Percentiles rank a stretch among this genome's conserved stretches.
Evolutionary conservation across 1,139 yeast species (phyloP).

Genomic region (Suzukiozyma palmioleophila): DNA sequence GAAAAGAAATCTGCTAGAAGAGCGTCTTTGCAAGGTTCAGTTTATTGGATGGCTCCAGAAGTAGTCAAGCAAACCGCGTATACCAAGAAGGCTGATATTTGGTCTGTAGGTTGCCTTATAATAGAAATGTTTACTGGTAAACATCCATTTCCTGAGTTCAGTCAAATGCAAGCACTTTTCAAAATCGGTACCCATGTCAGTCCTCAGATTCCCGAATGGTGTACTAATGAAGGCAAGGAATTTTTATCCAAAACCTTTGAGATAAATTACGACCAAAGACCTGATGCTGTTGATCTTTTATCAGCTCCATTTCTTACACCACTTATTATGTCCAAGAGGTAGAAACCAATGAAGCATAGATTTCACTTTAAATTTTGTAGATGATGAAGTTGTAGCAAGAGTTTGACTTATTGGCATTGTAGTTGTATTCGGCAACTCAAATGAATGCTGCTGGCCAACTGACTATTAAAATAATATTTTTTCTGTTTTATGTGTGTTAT

Average conservation of each 20-base stretch:
- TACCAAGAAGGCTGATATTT: conserved; percentile 86
- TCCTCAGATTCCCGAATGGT: conserved; percentile 78
- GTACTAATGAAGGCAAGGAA: conserved; percentile 63
- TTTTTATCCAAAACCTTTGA: conserved; percentile 69
- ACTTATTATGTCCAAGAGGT: conserved; percentile 40
- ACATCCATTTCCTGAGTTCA: conserved; percentile 90
- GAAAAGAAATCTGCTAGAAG: conserved; percentile 46
- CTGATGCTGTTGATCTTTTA: conserved; percentile 67
- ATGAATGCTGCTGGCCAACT: no score
- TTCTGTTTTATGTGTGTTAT: no score
- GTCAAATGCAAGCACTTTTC: conserved; percentile 95
- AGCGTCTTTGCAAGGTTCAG: conserved; percentile 89
- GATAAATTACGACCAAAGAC: conserved; percentile 66
- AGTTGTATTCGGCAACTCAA: no score
- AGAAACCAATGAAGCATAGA: neutral
- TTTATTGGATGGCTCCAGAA: conserved; percentile 98
- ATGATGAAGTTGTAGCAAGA: no score
- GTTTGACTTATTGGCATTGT: no score
- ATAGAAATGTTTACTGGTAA: conserved; percentile 94
- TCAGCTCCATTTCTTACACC: conserved; percentile 57
- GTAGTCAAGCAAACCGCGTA: conserved; percentile 89
- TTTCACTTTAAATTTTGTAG: no score
- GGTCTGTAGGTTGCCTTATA: conserved; percentile 91
- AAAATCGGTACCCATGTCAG: conserved; percentile 78
- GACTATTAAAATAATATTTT: no score